Base-by-base conservation (phyloP, 2,329 filamentous ascomycete genomes). In the Cladosporium sp. region DNA sequence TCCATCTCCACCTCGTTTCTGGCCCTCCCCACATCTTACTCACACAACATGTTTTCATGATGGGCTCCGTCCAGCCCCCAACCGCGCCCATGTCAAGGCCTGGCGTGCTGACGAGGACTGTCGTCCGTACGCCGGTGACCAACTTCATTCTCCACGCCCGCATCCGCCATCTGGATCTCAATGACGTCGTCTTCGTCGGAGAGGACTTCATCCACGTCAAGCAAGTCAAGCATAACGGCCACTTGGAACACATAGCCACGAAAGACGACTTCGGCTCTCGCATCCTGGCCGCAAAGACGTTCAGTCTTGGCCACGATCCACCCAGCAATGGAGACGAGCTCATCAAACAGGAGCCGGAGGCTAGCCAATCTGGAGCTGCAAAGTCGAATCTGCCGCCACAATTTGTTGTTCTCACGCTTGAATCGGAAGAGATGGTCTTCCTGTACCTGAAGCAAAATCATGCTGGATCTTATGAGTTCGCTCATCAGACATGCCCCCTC, bases 141-240 rank as follows among this genome's bases (percentile, higher is more conserved):
- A 89, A 89, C 73, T 90, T 86, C 81, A 89, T 97, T 52, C 80
- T 97, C 16, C 91, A 93, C 14, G 91, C 89, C n/a, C 87, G 89
- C 67, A 82, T 98, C 66, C 86, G 93, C 66, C 88, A 88, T 64
- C 82, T 83, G 61, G 78, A 83, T 52, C 83, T 88, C 67, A 93
- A 95, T 71, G 93, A 98, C 79, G 87, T 97, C 69, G 89, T 93
- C 44, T 92, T 97, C 72, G 85, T 99, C 65, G 91, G 93, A 63
- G 90, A 96, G 70, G 86, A 90, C 68, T 91, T 88, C 71, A 85
- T 99, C 53, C 89, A 94, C 70, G 87, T 98, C 69, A 90, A 89
- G 71, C 90, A 96, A 35, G 70, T 76, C 52, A 70, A 67, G n/a
- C 37, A 68, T 3, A 86, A 91, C 73, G 88, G 89, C 1, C 88